Evolutionary conservation across 805 yeast species (phyloP).

Genomic region (Blastobotrys americana): DNA sequence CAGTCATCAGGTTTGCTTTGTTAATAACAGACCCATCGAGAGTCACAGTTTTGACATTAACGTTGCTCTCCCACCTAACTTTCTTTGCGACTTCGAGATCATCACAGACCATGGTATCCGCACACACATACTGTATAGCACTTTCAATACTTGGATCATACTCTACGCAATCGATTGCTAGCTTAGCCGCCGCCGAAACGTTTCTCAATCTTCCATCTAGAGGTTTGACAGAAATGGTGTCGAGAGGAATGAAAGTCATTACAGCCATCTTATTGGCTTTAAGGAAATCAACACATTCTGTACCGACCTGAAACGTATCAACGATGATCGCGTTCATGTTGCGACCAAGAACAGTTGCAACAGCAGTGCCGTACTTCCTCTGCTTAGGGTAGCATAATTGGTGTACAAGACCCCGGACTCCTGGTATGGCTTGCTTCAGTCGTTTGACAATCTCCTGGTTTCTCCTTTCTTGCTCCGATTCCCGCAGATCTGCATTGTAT

Average conservation of each 20-base stretch:
- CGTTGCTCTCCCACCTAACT: constrained; percentile 57
- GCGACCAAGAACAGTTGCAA: constrained; percentile 70
- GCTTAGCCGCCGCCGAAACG: constrained; percentile 48
- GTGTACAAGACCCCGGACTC: constrained; percentile 73
- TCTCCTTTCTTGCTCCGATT: constrained; percentile 59
- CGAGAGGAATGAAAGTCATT: constrained; percentile 84
- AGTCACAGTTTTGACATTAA: constrained; percentile 64
- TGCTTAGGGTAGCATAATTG: constrained; percentile 72
- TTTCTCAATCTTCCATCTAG: constrained; percentile 47
- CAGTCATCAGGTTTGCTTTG: constrained; percentile 86
- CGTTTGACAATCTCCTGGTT: constrained; percentile 66
- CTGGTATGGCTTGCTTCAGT: constrained; percentile 69
- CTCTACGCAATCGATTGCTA: constrained; percentile 66
- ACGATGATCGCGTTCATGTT: constrained; percentile 80
- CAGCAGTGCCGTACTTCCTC: constrained; percentile 63
- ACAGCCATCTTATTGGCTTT: constrained; percentile 81
- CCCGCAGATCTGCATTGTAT: constrained; percentile 67
- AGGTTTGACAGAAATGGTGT: constrained; percentile 55
- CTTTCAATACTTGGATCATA: constrained; percentile 61
- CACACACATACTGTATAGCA: constrained; percentile 75
- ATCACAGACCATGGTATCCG: constrained; percentile 74
- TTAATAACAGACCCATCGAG: constrained; percentile 80
- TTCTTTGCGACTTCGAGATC: constrained; percentile 57
- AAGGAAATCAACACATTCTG: constrained; percentile 67
- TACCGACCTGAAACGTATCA: constrained; percentile 59